Base-by-base conservation (phyloP, 371 early-diverging fungal genomes). In the Zopfochytrium polystomum region DNA sequence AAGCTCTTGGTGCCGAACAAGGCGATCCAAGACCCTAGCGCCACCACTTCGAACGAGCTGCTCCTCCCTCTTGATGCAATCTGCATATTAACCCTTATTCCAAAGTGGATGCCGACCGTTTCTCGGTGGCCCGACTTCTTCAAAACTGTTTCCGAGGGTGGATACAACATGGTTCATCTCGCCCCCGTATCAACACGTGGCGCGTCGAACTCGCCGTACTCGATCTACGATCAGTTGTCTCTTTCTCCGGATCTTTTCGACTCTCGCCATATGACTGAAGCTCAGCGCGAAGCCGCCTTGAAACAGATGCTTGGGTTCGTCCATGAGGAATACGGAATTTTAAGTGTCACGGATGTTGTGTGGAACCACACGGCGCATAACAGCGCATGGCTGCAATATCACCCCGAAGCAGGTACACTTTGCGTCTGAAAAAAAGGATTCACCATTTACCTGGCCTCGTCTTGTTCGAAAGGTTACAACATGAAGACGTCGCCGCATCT, bases 341-440 rank as follows among this genome's bases (percentile, higher is more conserved):
- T 96, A 35, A 82, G 86, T 55, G 71, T 91, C 47, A 90, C 93
- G 15, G 98, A 98, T 72, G 87, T 98, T 56, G 98, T 98, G 1
- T 96, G 94, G 94, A 98, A 98, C 76, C 98, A 98, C 69, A 96
- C 96, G 5, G 90, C 96, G 29, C 80, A 85, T 72, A 89, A 95
- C 68, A 88, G 90, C 11, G 76, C 68, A 3, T 98, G 95, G 90
- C 82, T 98, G 27, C 74, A 85, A 62, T 85, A 91, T 30, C 96
- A 96, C 70, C 98, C 98, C 2, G 96, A 96, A 72, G 91, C 95
- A 54, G 94, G 73, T 66, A 55, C 5, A 54, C 42, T 9, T 27
- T 26, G 23, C 30, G n/a, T 5, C 34, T 33, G 15, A 22, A 18
- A 31, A 7, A 5, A 20, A 23, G 35, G 26, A 32, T 52, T n/a